Evolutionary conservation across 495 filamentous ascomycete genomes (phyloP), one percentile per base, ranked within the genome.

Genomic region (Lindgomyces ingoldianus): DNA sequence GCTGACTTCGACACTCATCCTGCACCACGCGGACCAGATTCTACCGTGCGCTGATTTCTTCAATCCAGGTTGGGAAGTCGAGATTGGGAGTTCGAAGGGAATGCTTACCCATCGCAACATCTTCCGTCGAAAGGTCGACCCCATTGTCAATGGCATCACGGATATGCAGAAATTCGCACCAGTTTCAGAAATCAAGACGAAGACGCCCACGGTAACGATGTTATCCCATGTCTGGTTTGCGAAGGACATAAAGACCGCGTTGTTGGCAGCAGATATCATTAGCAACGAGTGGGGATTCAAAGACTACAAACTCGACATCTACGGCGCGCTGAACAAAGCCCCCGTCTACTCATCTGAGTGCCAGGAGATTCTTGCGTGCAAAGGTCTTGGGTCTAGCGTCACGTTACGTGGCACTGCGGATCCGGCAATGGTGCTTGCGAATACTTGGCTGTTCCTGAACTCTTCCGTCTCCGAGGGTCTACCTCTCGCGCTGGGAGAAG

Each of bases 371-470:
- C 83, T 87, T 53, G 83, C 83, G 1, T 80, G 82, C 52, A 86
- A 86, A 66, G 79, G 81, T 61, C 79, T 87, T 1, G 79, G 80
- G 2, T 74, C 76, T 18, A 73, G 75, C 52, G 84, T 85, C 54
- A 79, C 79, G 14, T 75, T 87, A 14, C 73, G 79, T 21, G 85
- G 85, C 18, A 83, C 80, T n/a, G 77, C 79, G 12, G 81, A 85
- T 50, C 82, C 84, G 0, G 78, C 80, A 64, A 80, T 79, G 51
- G 85, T 86, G 6, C 79, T 87, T 1, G 75, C 83, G 42, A 81
- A 84, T 52, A 83, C 83, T 42, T 88, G 85, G 85, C 78, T 87
- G 6, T 88, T 88, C 75, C 77, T 88, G 36, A 88, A 88, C 73
- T 88, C 85, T 0, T 88, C 85, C 3, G 76, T 88, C 1, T 87